Evolutionary conservation across 768 basidiomycete genomes (phyloP), one percentile per base, ranked within the genome.

Genomic region (Lenzites betulinus): DNA sequence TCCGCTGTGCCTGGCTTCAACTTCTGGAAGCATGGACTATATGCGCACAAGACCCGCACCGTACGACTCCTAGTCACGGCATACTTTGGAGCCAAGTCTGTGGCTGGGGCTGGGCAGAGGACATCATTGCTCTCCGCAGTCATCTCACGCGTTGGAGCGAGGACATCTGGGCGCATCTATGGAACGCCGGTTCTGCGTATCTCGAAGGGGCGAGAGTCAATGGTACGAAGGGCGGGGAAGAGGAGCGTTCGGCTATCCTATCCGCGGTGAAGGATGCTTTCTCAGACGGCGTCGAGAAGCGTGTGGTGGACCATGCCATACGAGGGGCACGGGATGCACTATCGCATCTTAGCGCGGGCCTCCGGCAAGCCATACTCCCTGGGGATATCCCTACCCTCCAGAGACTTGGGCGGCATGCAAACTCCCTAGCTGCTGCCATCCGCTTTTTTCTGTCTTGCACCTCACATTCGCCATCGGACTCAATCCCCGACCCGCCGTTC

Each of bases 11-110:
- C 3, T 94, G 89, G 83, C 74, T 82, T 6, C 73, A 75, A 11
- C 74, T 93, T 9, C 64, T 93, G 2, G 83, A 84, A 59, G 76
- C 79, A 0, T 98, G 94, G 95, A 88, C 79, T 7, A 77, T 83
- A 3, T 95, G 92, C 65, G 93, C 94, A 0, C 82, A 85, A n/a
- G 90, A 98, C 68, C 95, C 96, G 7, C 96, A 98, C 69, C 79
- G 81, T 55, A 95, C 93, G 7, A 89, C 86, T 2, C 93, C 93
- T 0, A 80, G 79, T 8, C 96, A 98, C 72, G 93, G 92, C 54
- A 85, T 98, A 50, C 74, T 90, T 9, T 98, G 96, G 95, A 92
- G 88, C 56, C 92, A 94, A 67, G 77, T 96, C 11, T 74, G 78
- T n/a, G 86, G 83, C 2, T 91, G 89, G 86, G 84, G 79, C 0